Evolutionary conservation across 306 rosid genomes (phyloP), one percentile per base, ranked within the genome.

Genomic region (Rosa lucieae): DNA sequence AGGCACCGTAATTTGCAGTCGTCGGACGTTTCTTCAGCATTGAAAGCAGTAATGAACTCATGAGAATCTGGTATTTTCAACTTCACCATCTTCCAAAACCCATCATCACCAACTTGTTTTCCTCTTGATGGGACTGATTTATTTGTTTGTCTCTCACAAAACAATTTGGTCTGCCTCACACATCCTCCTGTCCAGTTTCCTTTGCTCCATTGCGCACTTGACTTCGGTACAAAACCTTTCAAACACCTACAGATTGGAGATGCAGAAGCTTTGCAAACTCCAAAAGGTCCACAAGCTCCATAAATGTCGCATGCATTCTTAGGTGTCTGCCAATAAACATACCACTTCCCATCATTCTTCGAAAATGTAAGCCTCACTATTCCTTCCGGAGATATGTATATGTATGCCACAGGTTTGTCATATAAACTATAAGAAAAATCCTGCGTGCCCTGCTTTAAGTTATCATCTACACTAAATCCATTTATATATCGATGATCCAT

Each of bases 381-480:
- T 10, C 92, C 94, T 42, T 79, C 77, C 5, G 85, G 63, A 49
- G 62, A 77, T 76, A 90, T 49, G 37, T 53, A 6, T 23, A 71
- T 76, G 67, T 10, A 58, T 43, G n/a, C n/a, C 43, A 63, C 43
- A 32, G 20, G n/a, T 32, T 13, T 63, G n/a, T 14, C 68, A 63
- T 63, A 63, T 63, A 70, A 23, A 32, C 14, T 29, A 15, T 51
- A 88, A 70, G 79, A 71, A 0, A 84, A 23, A 51, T 52, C 79
- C 23, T 66, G 77, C 26, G 81, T 80, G 29, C 89, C 87, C 32
- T 48, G 20, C 40, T 76, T 75, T 5, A 49, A 52, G 21, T 88
- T 80, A 70, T 85, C 75, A 4, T 13, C 82, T 0, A 87, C 43
- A 49, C 0, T 49, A 55, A 80, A 83, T n/a, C 85, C 86, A 72